Conservation (phyloP, 768 basidiomycete genomes). For the Mycena capillaripes region DNA sequence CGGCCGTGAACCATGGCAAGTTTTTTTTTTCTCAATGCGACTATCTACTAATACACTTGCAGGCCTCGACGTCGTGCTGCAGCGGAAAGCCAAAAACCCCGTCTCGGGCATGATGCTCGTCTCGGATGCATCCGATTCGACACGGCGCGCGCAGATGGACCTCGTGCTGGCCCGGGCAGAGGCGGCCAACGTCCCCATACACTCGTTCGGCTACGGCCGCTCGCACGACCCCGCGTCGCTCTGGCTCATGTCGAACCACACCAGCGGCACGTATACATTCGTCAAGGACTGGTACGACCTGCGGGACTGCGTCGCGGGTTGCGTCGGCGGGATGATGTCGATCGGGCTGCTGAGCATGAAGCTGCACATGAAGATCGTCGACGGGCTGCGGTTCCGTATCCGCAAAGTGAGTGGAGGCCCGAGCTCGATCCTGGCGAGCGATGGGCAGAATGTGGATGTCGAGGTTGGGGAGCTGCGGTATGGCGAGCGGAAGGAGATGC, state of each 20-base stretch:
- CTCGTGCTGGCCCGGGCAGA: conserved; percentile 96
- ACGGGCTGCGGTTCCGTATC: conserved; percentile 91
- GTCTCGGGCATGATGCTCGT: conserved; percentile 93
- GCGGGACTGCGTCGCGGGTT: conserved; percentile 91
- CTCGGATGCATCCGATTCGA: conserved; percentile 93
- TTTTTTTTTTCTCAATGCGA: conserved; percentile 2
- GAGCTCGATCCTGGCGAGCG: conserved; percentile 87
- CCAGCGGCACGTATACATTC: conserved; percentile 97
- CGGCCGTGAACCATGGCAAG: conserved; percentile 95
- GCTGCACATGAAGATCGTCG: conserved; percentile 94
- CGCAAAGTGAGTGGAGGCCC: conserved; percentile 95
- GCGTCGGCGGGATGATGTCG: conserved; percentile 96
- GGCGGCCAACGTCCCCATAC: conserved; percentile 96
- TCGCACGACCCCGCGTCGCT: conserved; percentile 97
- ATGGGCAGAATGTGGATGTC: conserved; percentile 95
- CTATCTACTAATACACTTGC: conserved; percentile 23
- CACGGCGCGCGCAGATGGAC: conserved; percentile 97
- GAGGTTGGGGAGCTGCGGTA: conserved; percentile 95
- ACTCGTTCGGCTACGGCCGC: conserved; percentile 96
- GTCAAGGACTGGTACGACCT: conserved; percentile 99
- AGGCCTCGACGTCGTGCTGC: conserved; percentile 95
- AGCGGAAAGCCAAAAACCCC: conserved; percentile 93
- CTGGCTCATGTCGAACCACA: conserved; percentile 99
- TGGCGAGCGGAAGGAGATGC: conserved; percentile 98
- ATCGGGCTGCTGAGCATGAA: conserved; percentile 95